These are phyloP conservation scores for Dothidotthia symphoricarpi DNA, from an alignment of 2,329 filamentous ascomycete species.

Conservation along the genomic window DNA sequence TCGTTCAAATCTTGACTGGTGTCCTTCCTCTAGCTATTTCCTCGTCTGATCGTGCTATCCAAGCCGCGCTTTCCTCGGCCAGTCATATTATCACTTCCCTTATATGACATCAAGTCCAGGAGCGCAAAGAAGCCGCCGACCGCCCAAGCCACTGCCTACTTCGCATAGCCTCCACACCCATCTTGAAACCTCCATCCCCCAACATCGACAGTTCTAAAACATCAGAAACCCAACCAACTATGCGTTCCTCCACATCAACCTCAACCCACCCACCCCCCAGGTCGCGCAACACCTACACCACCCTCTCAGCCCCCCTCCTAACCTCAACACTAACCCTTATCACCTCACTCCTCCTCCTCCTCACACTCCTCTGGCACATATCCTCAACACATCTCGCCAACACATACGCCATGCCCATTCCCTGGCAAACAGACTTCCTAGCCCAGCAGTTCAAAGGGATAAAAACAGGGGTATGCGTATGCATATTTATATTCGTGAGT, in stretches of 20 bases:
- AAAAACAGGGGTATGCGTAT: constrained; percentile 11
- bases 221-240: constrained; percentile 1
- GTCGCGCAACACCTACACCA: not conserved
- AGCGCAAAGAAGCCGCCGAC: not conserved
- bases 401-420: constrained; percentile 17
- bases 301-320: constrained; percentile 6
- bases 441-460: constrained; percentile 6
- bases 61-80: not conserved
- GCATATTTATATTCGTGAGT: constrained; percentile 9
- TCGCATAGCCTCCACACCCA: too few relatives aligned
- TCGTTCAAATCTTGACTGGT: too few relatives aligned
- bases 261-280: not conserved
- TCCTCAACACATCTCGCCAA: constrained; percentile 14
- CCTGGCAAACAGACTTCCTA: constrained; percentile 11
- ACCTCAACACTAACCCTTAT: constrained; percentile 11
- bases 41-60: not conserved
- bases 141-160: too few relatives aligned
- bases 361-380: constrained; percentile 24
- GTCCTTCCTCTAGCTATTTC: too few relatives aligned
- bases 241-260: not conserved
- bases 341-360: constrained; percentile 13
- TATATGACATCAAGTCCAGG: not conserved
- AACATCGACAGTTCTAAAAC: too few relatives aligned
- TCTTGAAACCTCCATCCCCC: too few relatives aligned
- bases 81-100: not conserved